Conservation (phyloP, 2,329 filamentous ascomycete species). For the Penicillium frequentans region DNA sequence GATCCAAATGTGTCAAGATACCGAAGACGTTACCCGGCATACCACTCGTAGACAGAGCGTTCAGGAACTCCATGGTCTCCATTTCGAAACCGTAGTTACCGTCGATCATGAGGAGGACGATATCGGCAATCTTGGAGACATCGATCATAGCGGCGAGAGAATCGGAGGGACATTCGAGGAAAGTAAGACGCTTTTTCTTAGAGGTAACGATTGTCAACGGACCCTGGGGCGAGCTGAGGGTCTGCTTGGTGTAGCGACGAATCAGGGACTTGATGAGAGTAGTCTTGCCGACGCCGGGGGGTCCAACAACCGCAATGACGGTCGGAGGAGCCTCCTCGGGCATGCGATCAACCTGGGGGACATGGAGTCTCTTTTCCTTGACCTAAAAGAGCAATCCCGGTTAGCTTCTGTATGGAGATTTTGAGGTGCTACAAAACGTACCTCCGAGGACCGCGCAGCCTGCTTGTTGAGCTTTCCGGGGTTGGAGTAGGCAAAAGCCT, state of each 20-base stretch:
- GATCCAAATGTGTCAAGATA: constrained; percentile 90
- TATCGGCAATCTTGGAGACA: constrained; percentile 94
- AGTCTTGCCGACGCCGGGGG: constrained; percentile 91
- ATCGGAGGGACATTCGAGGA: constrained; percentile 92
- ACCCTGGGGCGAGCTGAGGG: constrained; percentile 81
- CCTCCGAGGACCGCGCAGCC: constrained; percentile 56
- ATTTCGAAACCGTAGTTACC: constrained; percentile 99
- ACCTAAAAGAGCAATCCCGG: constrained; percentile 55
- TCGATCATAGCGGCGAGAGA: constrained; percentile 96
- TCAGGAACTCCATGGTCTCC: constrained; percentile 99
- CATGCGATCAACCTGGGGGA: constrained; percentile 91
- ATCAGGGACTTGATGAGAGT: constrained; percentile 94
- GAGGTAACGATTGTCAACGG: constrained; percentile 96
- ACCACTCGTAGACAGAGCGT: constrained; percentile 86
- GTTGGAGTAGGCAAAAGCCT: constrained; percentile 82
- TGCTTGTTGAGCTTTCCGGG: constrained; percentile 78
- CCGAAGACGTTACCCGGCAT: constrained; percentile 99
- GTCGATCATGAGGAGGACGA: constrained; percentile 96
- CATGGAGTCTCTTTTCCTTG: constrained; percentile 94
- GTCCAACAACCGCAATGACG: constrained; percentile 90
- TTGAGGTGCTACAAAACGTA: constrained; percentile 29
- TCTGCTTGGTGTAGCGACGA: constrained; percentile 93
- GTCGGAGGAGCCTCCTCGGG: constrained; percentile 94
- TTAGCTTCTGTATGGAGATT: constrained; percentile 15
- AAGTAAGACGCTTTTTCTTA: constrained; percentile 91